Evolutionary conservation across 2,329 filamentous ascomycete species (phyloP), one percentile per base, ranked within the genome.

Genomic region (Didymella arachidicola): DNA sequence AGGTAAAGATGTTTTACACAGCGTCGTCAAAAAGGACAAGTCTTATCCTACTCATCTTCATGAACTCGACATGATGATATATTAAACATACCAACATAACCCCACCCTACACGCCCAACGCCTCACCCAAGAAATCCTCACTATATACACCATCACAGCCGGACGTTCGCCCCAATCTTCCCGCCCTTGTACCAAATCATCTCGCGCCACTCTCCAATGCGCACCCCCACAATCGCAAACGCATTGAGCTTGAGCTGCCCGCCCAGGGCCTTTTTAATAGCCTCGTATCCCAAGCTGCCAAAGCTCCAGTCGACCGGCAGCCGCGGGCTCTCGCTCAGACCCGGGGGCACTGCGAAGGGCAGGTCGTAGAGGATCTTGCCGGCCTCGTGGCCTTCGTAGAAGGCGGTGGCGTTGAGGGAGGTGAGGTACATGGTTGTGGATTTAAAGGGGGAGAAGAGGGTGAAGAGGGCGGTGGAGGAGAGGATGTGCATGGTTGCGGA

Each of bases 401-500:
- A 89, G 0, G 95, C 93, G 1, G 89, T 92, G 7, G 94, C 94
- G 70, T 96, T 89, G 68, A 98, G 85, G 49, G 82, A 84, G 36
- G 92, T 91, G 62, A 99, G 85, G 67, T 87, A 90, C 18, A 98
- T 78, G 0, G 87, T 92, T 50, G 90, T 90, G 57, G 87, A 81
- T 39, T 82, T 79, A 8, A 98, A 81, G 0, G 95, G 95, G 0
- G 93, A 97, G 38, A 88, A 83, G 22, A 98, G 83, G 0, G 86
- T 88, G 76, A 99, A 97, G 0, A 89, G 87, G 3, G 94, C 94
- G 0, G 92, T 93, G 0, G 92, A 96, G 16, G 91, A 90, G 62
- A 95, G 84, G 51, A 98, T 78, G 78, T 98, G 93, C 77, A 99
- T 82, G 25, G 89, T 94, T 11, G 93, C 91, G 67, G 92, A 88